Evolutionary conservation across 73 alveolate genomes (phyloP), one percentile per base, ranked within the genome.

Genomic region (Paraurostyla sp.): DNA sequence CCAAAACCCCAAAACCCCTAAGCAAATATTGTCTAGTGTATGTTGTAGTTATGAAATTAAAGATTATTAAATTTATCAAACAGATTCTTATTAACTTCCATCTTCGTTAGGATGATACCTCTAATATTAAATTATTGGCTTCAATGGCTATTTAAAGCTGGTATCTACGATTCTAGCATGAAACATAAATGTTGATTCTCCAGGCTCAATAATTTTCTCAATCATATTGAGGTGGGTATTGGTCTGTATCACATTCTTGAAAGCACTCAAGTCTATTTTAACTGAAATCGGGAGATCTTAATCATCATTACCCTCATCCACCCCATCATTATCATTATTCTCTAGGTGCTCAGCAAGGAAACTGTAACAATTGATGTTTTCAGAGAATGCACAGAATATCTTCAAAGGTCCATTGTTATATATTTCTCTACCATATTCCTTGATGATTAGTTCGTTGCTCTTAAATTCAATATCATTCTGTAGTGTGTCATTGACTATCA

Each of bases 131-230:
- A 62, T 62, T 36, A 32, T 62, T 6, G 80, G 80, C 51, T 36
- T 62, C 18, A 62, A 36, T 9, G 80, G 80, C n/a, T 62, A 29
- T 22, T 62, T 62, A 36, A 62, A 62, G 29, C 29, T 36, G 15
- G 80, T n/a, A 62, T 62, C 80, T 16, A 32, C 30, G 6, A 62
- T 62, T 22, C 29, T 62, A 13, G 80, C 80, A 36, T 62, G 80
- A 32, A 62, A 62, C 80, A 62, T 62, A 36, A 62, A 62, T 4
- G 30, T 36, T 9, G 48, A 32, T 36, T 62, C 80, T 23, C 80
- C 52, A 7, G 80, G 80, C 48, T 62, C 80, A 23, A 62, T 15
- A 29, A 50, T 62, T 62, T 62, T 62, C 30, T 62, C 56, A 7
- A 29, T 62, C 15, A 62, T 4, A 15, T n/a, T 7, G 22, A 11